Evolutionary conservation across 169 alveolate species (phyloP).

Genomic region (Plasmodium vinckei): DNA sequence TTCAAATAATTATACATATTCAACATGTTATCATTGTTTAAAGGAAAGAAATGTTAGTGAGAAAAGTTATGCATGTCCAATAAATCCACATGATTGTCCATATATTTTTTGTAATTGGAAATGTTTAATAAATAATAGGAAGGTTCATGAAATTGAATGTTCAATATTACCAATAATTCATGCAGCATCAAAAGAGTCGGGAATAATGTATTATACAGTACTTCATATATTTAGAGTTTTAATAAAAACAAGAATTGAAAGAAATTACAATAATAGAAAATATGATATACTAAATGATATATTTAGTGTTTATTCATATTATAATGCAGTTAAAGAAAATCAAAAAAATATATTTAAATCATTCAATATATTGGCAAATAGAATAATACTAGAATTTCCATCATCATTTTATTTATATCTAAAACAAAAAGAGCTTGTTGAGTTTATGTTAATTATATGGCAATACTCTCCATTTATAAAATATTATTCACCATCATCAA

Average conservation of each 20-base stretch:
- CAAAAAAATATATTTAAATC: conserved; percentile 80
- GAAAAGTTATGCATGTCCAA: conserved; percentile 87
- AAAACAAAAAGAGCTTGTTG: conserved; percentile 83
- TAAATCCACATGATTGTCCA: conserved; percentile 90
- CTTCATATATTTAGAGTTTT: conserved; percentile 80
- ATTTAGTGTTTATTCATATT: conserved; percentile 80
- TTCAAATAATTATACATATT: conserved; percentile 9
- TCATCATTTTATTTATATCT: conserved; percentile 84
- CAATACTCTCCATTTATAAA: conserved; percentile 85
- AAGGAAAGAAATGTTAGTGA: conserved; percentile 80
- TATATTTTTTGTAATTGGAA: conserved; percentile 90
- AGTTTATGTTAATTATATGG: conserved; percentile 84
- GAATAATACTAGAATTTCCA: conserved; percentile 84
- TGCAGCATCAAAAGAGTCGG: conserved; percentile 83
- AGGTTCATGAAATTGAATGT: conserved; percentile 91
- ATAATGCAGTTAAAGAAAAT: conserved; percentile 75
- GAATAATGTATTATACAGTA: conserved; percentile 76
- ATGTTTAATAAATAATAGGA: conserved; percentile 87
- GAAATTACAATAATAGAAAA: conserved; percentile 37
- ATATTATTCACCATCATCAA: conserved; percentile 83
- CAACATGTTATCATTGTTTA: conserved; percentile 91
- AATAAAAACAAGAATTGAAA: conserved; percentile 78
- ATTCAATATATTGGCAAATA: conserved; percentile 81
- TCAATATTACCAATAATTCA: conserved; percentile 78
- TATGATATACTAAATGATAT: conserved; percentile 77